phyloP scores from a whole-genome alignment of 371 early-diverging fungal species.

The Mortierella sp. region DNA sequence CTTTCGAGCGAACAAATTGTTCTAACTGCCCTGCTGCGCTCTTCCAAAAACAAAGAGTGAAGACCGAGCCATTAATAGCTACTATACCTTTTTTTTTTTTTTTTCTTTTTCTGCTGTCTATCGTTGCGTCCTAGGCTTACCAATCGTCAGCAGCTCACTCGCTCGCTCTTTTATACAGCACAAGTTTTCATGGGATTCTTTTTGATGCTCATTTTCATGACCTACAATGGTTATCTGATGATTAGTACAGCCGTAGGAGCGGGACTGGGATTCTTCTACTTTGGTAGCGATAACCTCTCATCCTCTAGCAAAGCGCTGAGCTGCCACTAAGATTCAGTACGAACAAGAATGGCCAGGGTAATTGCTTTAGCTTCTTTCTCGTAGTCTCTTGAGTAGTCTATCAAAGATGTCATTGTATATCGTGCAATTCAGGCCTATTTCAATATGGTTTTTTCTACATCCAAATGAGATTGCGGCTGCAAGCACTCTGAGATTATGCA shows the following conservation, averaged over 20 bases:
- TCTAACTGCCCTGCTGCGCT: not conserved
- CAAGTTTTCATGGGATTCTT: constrained; percentile 79
- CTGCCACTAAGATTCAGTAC: constrained; percentile 50
- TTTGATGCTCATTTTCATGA: constrained; percentile 91
- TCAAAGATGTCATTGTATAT: too few species aligned
- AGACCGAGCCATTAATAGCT: not conserved
- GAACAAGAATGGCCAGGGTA: too few species aligned
- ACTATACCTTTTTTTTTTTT: not conserved
- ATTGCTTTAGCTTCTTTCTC: too few species aligned
- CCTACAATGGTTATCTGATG: constrained; percentile 85
- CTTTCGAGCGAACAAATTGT: too few species aligned
- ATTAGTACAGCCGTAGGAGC: constrained; percentile 75
- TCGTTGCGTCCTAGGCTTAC: constrained; percentile 55
- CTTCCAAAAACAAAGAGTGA: not conserved
- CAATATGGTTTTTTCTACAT: too few species aligned
- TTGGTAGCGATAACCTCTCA: constrained; percentile 58
- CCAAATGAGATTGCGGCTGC: too few species aligned
- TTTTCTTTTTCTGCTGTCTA: not conserved
- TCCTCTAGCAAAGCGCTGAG: constrained; percentile 55
- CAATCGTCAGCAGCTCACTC: constrained; percentile 58
- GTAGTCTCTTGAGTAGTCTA: too few species aligned
- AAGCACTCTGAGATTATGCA: too few species aligned
- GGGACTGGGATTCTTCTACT: constrained; percentile 75
- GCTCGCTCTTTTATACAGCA: constrained; percentile 70
- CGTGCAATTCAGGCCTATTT: too few species aligned